Evolutionary conservation across 108 stramenopile species (phyloP).

Genomic region (Licmophora abbreviata): DNA sequence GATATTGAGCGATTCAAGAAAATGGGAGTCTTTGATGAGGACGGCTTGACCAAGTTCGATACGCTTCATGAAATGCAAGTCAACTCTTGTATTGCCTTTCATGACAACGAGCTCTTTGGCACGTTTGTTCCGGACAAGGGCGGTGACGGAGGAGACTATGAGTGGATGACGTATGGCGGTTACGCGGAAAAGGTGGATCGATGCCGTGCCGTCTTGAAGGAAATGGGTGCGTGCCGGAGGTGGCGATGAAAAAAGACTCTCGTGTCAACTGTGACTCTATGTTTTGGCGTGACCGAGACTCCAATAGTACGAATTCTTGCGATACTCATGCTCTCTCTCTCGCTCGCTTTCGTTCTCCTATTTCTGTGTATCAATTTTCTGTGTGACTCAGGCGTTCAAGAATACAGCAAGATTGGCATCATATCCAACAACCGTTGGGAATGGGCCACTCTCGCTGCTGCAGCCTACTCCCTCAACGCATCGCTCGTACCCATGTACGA

Average conservation of each 20-base stretch:
- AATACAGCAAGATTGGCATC: slow-evolving; percentile 73
- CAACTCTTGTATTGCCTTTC: slow-evolving; percentile 45
- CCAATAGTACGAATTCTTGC: no score
- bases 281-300: no score
- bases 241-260: neutral
- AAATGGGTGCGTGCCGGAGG: slow-evolving; percentile 51
- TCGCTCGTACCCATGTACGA: slow-evolving; percentile 97
- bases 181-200: slow-evolving; percentile 50
- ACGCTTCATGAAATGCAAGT: slow-evolving; percentile 79
- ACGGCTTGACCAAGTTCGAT: slow-evolving; percentile 43
- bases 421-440: slow-evolving; percentile 91
- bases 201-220: slow-evolving; percentile 64
- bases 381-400: slow-evolving; percentile 38
- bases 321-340: no score
- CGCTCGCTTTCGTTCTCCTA: neutral
- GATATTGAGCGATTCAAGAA: slow-evolving; percentile 20
- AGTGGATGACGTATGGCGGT: slow-evolving; percentile 73
- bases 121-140: slow-evolving; percentile 42
- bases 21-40: slow-evolving; percentile 49
- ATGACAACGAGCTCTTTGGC: slow-evolving; percentile 60
- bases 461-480: slow-evolving; percentile 85
- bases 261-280: no score
- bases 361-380: neutral
- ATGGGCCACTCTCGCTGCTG: slow-evolving; percentile 85
- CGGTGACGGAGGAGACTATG: slow-evolving; percentile 28